These are phyloP conservation scores for Penicillium concentricum DNA, from an alignment of 2,329 filamentous ascomycete genomes.

Conservation along the genomic window DNA sequence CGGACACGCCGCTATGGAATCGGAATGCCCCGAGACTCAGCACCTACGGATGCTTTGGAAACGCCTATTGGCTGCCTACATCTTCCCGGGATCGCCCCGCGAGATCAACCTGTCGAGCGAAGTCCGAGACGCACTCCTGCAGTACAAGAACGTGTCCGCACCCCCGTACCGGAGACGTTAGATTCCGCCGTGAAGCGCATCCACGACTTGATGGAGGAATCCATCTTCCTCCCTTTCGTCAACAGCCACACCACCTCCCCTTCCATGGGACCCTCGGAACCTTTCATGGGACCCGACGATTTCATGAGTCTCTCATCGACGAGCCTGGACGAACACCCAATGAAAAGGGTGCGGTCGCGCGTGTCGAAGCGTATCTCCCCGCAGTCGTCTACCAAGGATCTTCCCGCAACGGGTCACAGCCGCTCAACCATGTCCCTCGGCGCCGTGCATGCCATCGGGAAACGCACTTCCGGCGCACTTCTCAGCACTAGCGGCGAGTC, in stretches of 20 bases:
- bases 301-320: constrained; percentile 33
- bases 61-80: constrained; percentile 85
- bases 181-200: constrained; percentile 84
- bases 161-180: constrained; percentile 75
- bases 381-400: constrained; percentile 32
- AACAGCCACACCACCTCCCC: constrained; percentile 61
- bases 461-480: constrained; percentile 38
- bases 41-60: constrained; percentile 82
- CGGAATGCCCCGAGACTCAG: constrained; percentile 59
- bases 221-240: constrained; percentile 86
- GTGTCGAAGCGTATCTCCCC: constrained; percentile 31
- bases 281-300: constrained; percentile 40
- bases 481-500: constrained; percentile 41
- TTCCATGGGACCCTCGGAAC: constrained; percentile 47
- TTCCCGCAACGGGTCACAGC: constrained; percentile 26
- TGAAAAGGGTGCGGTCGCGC: constrained; percentile 29
- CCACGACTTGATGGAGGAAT: constrained; percentile 97
- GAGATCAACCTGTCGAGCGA: constrained; percentile 88
- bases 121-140: constrained; percentile 77
- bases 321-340: constrained; percentile 31
- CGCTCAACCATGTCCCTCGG: constrained; percentile 35
- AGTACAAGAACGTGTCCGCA: constrained; percentile 55
- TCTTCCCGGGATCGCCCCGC: constrained; percentile 76
- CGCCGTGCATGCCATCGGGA: constrained; percentile 33
- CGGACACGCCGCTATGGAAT: constrained; percentile 46